Evolutionary conservation across 306 rosid species (phyloP), one percentile per base, ranked within the genome.

Genomic region (Castanea mollissima): DNA sequence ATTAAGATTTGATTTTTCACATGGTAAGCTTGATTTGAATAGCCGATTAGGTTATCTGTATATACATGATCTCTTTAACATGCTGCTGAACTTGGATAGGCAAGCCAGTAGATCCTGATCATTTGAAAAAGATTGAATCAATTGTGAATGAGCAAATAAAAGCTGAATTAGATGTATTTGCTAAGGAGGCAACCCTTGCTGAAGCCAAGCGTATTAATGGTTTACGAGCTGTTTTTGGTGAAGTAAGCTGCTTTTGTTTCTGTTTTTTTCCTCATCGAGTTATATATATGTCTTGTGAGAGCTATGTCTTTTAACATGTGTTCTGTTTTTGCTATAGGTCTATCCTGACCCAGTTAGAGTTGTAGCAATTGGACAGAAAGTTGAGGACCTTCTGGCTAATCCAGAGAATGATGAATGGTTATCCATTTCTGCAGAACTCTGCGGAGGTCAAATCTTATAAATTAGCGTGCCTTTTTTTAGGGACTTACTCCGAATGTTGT

Each of bases 271-370:
- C n/a, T 21, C 76, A 16, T 77, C 19, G 29, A 13, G 4, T 60
- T 65, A 56, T 56, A 12, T 38, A 29, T 23, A 21, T 76, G 68
- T 69, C 83, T 72, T 58, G 25, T n/a, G 73, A 74, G 44, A 60
- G 73, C 18, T 60, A 23, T 62, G 65, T 55, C 76, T 59, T 60
- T 23, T 23, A 83, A 79, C 46, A 51, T 56, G 16, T 75, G 21
- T 70, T 86, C 41, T 77, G 69, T 80, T 80, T 73, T 70, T 80
- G 67, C 46, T 83, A 78, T 78, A 95, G 99, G 97, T 93, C 46
- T 95, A 95, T 82, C 99, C 99, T 54, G 99, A 95, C 79, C 99
- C 97, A 5, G 99, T 95, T 74, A 90, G 98, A 87, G 94, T 95
- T 83, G 93, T 95, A 54, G 85, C 94, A 19, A 82, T 95, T 63